phyloP scores from a whole-genome alignment of 2,329 filamentous ascomycete species.

The Alternaria sp. region DNA sequence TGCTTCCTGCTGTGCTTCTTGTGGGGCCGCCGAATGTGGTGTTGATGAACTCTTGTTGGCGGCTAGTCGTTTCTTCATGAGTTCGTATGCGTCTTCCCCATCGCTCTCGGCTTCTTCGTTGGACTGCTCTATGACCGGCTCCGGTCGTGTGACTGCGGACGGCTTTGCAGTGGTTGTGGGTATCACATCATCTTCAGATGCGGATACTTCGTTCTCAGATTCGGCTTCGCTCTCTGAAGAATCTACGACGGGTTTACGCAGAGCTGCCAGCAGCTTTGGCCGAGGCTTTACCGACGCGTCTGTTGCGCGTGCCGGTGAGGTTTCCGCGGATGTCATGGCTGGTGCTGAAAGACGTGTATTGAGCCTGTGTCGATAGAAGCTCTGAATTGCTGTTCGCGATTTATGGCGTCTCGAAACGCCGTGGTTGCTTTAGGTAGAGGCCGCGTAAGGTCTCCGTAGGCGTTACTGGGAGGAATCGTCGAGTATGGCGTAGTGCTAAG shows the following conservation, averaged over 20 bases:
- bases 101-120: slow-evolving; percentile 42
- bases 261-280: slow-evolving; percentile 32
- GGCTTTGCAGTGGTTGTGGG: slow-evolving; percentile 48
- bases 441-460: not conserved
- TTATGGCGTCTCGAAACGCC: not conserved
- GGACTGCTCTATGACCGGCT: slow-evolving; percentile 6
- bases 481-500: not conserved
- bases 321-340: not conserved
- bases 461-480: not conserved
- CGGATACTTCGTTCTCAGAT: slow-evolving; percentile 45
- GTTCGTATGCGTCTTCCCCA: slow-evolving; percentile 56
- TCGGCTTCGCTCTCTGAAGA: slow-evolving; percentile 55
- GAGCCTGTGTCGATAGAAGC: not conserved
- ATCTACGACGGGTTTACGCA: slow-evolving; percentile 28
- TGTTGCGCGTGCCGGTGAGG: slow-evolving; percentile 14
- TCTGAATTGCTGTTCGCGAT: not conserved
- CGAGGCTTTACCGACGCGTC: slow-evolving; percentile 34
- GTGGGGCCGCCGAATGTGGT: slow-evolving; percentile 1
- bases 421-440: not conserved
- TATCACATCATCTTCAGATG: slow-evolving; percentile 35
- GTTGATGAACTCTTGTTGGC: slow-evolving; percentile 30
- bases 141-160: slow-evolving; percentile 1
- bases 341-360: not conserved
- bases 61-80: slow-evolving; percentile 58
- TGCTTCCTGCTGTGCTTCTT: slow-evolving; percentile 15